Evolutionary conservation across 2,329 filamentous ascomycete genomes (phyloP), one percentile per base, ranked within the genome.

Genomic region (Rhynchosporium graminicola): DNA sequence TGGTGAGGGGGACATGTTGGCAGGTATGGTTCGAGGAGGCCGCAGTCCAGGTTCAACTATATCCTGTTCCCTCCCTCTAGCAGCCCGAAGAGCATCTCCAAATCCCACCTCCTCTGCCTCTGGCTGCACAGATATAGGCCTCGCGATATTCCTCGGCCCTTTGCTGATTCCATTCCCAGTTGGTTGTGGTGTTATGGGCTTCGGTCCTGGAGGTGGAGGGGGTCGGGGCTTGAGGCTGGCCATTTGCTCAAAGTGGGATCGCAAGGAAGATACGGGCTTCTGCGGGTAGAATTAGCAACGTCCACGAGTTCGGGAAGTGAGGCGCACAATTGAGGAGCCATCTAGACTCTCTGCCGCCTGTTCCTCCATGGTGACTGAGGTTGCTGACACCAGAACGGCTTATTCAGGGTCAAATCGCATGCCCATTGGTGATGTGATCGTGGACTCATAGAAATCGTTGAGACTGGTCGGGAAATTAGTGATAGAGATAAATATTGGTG

Each of bases 171-270:
- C 54, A n/a, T 63, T 61, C 15, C 66, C 67, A 20, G 64, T 61
- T 3, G 67, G 71, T 59, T 71, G 71, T 33, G 70, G 73, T 1
- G 70, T 71, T 7, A 70, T 62, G n/a, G 66, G 58, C 65, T 68
- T 67, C 9, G 68, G 63, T 40, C 63, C 61, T 66, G 62, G 38
- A 67, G 69, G 61, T 70, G 71, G 69, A 70, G 75, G 66, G 63
- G 79, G 75, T 61, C 78, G 78, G 59, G 75, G 67, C 61, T 78
- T 78, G 57, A 75, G 67, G 73, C 80, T 84, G 67, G 83, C 80
- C 79, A 94, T 86, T 73, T 88, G 91, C 79, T 95, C 91, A 75
- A 94, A 95, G 70, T 90, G 87, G 66, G 89, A 91, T 65, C 88
- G 84, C 64, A 95, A 80, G 57, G 90, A 93, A 57, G 91, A 95